These are phyloP conservation scores for Aquanectria penicillioides DNA, from an alignment of 2,329 filamentous ascomycete species.

Conservation along the genomic window DNA sequence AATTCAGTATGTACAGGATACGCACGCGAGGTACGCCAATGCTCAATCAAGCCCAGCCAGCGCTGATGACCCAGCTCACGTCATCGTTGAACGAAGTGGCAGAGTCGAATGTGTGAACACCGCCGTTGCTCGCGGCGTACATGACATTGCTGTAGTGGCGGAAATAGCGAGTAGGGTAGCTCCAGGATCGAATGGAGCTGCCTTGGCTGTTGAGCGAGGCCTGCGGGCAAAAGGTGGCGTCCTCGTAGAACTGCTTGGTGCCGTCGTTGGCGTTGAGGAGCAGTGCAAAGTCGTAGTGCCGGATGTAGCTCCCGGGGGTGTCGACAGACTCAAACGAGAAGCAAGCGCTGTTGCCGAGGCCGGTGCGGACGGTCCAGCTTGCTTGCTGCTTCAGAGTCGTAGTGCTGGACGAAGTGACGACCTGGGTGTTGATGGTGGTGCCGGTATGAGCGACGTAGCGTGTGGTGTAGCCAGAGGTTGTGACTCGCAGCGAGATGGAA, in stretches of 20 bases:
- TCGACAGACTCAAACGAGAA: constrained; percentile 70
- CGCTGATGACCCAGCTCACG: constrained; percentile 13
- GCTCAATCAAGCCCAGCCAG: constrained; percentile 9
- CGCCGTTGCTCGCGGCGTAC: constrained; percentile 64
- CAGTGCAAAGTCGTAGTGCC: constrained; percentile 65
- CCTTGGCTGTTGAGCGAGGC: constrained; percentile 61
- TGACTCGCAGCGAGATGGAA: constrained; percentile 63
- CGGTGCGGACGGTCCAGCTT: constrained; percentile 63
- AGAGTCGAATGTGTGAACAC: constrained; percentile 64
- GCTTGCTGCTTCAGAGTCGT: constrained; percentile 60
- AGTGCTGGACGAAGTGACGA: constrained; percentile 61
- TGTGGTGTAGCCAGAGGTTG: constrained; percentile 62
- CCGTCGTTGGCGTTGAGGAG: constrained; percentile 61
- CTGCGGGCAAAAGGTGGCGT: constrained; percentile 71
- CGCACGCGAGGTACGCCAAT: background rate
- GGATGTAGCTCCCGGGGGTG: constrained; percentile 66
- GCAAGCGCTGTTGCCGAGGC: constrained; percentile 66
- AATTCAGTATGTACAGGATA: background rate
- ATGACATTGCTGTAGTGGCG: constrained; percentile 56
- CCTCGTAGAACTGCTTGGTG: constrained; percentile 66
- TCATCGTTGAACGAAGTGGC: constrained; percentile 62
- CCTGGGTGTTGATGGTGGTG: constrained; percentile 62
- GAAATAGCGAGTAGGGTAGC: constrained; percentile 67
- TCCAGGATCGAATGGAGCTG: constrained; percentile 65
- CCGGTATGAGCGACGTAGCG: constrained; percentile 66